A percentile compares a stretch with the other conserved stretches of the same genome.
Evolutionary conservation across 2,329 filamentous ascomycete genomes (phyloP).

Genomic region (Drechslerella dactyloides): DNA sequence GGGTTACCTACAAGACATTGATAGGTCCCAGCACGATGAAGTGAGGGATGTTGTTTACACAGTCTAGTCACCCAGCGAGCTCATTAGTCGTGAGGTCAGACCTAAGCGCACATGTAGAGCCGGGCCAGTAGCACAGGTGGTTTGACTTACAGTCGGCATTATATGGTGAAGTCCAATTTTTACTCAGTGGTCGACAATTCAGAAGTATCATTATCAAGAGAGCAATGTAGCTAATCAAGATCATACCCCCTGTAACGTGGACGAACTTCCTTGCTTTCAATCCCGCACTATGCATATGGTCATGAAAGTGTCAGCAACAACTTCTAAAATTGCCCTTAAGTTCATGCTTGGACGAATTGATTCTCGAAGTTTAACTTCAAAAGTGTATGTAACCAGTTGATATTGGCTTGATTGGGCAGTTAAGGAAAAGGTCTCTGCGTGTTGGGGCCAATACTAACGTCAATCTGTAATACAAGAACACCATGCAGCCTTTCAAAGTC

Average conservation of each 20-base stretch:
- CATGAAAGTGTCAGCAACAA: neutral
- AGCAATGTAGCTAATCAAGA: slow-evolving; percentile 32
- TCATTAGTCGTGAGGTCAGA: neutral
- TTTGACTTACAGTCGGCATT: slow-evolving; percentile 28
- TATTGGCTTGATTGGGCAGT: too few relatives aligned
- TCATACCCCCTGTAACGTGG: slow-evolving; percentile 30
- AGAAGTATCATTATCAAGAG: slow-evolving; percentile 41
- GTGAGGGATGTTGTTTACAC: slow-evolving; percentile 46
- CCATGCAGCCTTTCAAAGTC: slow-evolving; percentile 48
- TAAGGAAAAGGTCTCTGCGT: neutral
- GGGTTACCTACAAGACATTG: slow-evolving; percentile 31
- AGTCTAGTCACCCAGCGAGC: slow-evolving; percentile 13
- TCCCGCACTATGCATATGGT: too few relatives aligned
- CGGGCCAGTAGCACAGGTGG: neutral
- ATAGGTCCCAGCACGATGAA: slow-evolving; percentile 42
- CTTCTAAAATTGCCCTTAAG: too few relatives aligned
- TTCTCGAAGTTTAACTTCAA: too few relatives aligned
- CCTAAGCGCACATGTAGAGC: neutral
- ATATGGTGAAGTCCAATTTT: slow-evolving; percentile 49
- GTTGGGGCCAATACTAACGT: slow-evolving; percentile 28
- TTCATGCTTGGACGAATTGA: too few relatives aligned
- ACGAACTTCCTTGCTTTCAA: slow-evolving; percentile 40
- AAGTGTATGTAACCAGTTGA: too few relatives aligned
- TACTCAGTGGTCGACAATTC: slow-evolving; percentile 45
- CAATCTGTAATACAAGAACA: slow-evolving; percentile 46